phyloP scores from a whole-genome alignment of 1,139 yeast genomes.

The Casaregolazyma suthepensis region DNA sequence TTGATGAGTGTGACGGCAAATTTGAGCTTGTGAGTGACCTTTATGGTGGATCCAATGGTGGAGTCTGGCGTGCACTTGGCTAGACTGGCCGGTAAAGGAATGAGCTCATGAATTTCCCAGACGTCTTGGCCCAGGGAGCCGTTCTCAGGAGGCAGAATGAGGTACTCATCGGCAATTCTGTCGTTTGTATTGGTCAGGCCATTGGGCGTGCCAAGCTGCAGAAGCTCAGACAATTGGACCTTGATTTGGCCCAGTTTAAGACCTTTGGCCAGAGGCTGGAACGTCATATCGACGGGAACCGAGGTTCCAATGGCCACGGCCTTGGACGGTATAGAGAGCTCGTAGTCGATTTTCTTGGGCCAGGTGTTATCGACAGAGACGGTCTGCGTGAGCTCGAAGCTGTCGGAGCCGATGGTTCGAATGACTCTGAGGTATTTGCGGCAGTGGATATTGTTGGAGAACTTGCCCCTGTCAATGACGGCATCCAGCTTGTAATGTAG shows the following conservation, averaged over 20 bases:
- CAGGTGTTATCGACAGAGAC: conserved; percentile 93
- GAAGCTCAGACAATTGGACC: conserved; percentile 60
- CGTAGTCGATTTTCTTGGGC: conserved; percentile 92
- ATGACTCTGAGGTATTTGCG: conserved; percentile 74
- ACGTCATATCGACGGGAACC: conserved; percentile 59
- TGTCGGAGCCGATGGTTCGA: conserved; percentile 84
- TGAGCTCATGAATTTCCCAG: conserved; percentile 65
- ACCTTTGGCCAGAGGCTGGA: conserved; percentile 81
- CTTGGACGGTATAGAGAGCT: conserved; percentile 77
- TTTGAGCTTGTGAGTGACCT: conserved; percentile 65
- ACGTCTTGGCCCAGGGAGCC: conserved; percentile 47
- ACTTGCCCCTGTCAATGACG: conserved; percentile 74
- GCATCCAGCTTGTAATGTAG: conserved; percentile 77
- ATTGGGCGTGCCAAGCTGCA: conserved; percentile 53
- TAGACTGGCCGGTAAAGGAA: conserved; percentile 65
- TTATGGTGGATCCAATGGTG: conserved; percentile 48
- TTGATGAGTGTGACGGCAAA: conserved; percentile 59
- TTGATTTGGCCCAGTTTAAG: conserved; percentile 66
- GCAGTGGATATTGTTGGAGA: conserved; percentile 56
- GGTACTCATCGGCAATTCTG: conserved; percentile 42
- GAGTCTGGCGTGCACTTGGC: conserved; percentile 82
- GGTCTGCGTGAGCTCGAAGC: conserved; percentile 84
- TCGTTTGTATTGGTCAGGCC: conserved; percentile 43
- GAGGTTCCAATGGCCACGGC: conserved; percentile 88
- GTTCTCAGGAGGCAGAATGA: conserved; percentile 40